Base-by-base conservation (phyloP, 2,329 filamentous ascomycete genomes). In the Didymella exigua region DNA sequence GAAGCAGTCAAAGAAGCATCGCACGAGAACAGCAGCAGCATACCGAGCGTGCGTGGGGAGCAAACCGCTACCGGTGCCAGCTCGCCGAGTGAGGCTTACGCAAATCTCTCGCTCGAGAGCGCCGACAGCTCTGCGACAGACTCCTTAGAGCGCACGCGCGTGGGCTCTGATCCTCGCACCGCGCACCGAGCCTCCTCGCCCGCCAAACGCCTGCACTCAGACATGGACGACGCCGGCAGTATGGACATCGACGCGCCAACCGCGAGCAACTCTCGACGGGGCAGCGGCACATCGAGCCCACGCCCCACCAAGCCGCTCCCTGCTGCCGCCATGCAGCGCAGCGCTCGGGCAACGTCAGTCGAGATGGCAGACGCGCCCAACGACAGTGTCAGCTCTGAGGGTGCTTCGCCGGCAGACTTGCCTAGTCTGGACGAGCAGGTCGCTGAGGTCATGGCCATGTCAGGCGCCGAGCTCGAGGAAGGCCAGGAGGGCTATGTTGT, bases 401-500 rank as follows among this genome's bases (percentile, higher is more conserved):
- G 27, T 41, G 46, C 29, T 21, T 23, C 46, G 11, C 29, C 24
- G 16, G 36, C 55, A 21, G 61, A 69, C 27, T 48, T 72, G 8
- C 72, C 72, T 14, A 68, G 56, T 56, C 60, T 76, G 59, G 87
- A 90, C 62, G 82, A 86, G 42, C 93, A 97, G 74, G 86, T 96
- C 54, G 84, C 83, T 53, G 85, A 85, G 31, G 90, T 97, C 45
- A 83, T 85, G 65, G 81, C 81, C 27, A 76, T 93, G 23, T 73
- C 84, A 23, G 76, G 82, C 63, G 73, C 70, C 65, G 81, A 84
- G 7, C 73, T 87, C n/a, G 76, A 85, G 54, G 89, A 93, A 58
- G 88, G 88, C n/a, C 84, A 90, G 54, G 82, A 85, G 49, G 90
- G 88, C 13, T 96, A 88, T 66, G 76, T 96, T 18, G 84, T 98